These are phyloP conservation scores for Backusella macrospora DNA, from an alignment of 192 early-diverging fungal species.

Conservation along the genomic window DNA sequence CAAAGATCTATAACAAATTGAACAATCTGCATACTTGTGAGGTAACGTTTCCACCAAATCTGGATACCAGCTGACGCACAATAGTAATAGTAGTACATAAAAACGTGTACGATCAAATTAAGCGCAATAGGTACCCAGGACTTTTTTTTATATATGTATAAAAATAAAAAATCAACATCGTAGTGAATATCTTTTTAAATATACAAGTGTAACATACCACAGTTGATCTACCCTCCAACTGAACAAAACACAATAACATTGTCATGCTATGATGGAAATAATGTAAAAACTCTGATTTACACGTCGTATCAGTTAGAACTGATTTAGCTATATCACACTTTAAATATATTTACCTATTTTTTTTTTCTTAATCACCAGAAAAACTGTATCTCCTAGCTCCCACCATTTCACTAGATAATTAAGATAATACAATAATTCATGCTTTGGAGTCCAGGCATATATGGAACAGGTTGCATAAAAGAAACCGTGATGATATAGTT, in stretches of 20 bases:
- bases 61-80: background rate
- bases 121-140: background rate
- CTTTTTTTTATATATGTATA: background rate
- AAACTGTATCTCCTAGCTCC: background rate
- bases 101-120: background rate
- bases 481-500: background rate
- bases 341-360: conserved; percentile 8
- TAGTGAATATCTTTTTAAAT: background rate
- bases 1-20: background rate
- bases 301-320: too few relatives aligned
- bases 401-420: background rate
- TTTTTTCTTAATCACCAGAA: too few relatives aligned
- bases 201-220: background rate
- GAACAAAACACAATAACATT: too few relatives aligned
- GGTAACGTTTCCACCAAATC: background rate
- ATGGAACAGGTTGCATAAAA: background rate
- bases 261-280: too few relatives aligned
- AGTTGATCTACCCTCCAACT: too few relatives aligned
- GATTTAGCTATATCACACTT: too few relatives aligned
- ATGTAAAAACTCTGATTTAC: too few relatives aligned
- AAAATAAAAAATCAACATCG: too few relatives aligned
- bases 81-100: too few relatives aligned
- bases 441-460: background rate
- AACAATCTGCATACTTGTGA: too few relatives aligned
- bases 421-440: background rate